Conservation (phyloP, 495 filamentous ascomycete genomes). For the Letharia columbiana region DNA sequence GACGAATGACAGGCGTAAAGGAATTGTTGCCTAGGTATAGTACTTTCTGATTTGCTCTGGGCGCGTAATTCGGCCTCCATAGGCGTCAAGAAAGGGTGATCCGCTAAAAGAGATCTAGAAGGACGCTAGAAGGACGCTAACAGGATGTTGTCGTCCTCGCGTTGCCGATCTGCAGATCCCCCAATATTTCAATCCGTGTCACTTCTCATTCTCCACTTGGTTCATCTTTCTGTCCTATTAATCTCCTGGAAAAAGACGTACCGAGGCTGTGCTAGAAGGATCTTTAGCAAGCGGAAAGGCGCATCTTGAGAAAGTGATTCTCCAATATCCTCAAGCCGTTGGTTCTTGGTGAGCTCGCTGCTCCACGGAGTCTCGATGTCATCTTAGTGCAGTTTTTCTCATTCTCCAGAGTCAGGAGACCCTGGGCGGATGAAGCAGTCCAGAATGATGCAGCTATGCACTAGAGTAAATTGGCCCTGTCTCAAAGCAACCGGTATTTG, state of each 20-base stretch:
- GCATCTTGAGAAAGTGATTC: neutral
- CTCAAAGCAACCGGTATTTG: conserved; percentile 39
- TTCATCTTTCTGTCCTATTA: neutral
- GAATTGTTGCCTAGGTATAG: neutral
- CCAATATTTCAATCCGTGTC: neutral
- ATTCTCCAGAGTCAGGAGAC: conserved; percentile 41
- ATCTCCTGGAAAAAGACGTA: neutral
- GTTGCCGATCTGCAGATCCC: neutral
- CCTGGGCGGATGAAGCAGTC: conserved; percentile 51
- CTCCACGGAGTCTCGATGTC: conserved; percentile 34
- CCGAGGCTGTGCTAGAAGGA: neutral
- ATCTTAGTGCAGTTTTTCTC: conserved; percentile 46
- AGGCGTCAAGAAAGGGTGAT: neutral
- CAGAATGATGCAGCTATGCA: conserved; percentile 41
- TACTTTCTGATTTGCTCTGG: neutral
- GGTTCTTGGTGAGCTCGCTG: conserved; percentile 18
- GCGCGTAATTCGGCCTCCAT: neutral
- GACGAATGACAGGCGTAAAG: neutral
- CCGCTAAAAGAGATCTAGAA: neutral
- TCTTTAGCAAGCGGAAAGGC: neutral
- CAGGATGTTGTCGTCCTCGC: neutral
- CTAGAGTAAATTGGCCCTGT: conserved; percentile 45
- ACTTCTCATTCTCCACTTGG: neutral
- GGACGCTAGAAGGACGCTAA: conserved; percentile 1
- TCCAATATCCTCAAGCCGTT: neutral